phyloP scores from a whole-genome alignment of 306 rosid genomes.

The Senna siamea region DNA sequence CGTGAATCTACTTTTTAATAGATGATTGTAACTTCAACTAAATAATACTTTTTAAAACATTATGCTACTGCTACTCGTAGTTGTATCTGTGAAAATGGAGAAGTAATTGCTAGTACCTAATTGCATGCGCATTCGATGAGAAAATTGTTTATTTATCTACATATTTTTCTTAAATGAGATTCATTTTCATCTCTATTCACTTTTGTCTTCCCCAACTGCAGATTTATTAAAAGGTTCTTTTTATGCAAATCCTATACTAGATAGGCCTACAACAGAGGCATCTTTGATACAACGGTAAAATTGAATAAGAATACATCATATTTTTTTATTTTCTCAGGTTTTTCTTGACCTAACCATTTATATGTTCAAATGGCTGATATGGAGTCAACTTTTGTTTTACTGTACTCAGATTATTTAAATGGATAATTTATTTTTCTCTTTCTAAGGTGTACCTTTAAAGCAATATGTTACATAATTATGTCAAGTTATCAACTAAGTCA shows the following conservation, averaged over 20 bases:
- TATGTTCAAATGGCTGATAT: constrained; percentile 20
- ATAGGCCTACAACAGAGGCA: constrained; percentile 77
- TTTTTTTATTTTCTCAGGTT: constrained; percentile 12
- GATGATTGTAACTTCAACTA: neutral
- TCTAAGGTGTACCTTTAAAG: neutral
- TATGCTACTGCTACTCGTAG: neutral
- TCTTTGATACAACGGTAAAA: constrained; percentile 74
- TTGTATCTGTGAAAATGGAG: constrained; percentile 20
- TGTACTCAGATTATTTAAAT: constrained; percentile 20
- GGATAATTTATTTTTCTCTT: neutral
- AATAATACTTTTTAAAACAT: neutral
- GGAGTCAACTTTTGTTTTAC: constrained; percentile 23
- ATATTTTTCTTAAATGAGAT: constrained; percentile 14
- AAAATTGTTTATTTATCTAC: constrained; percentile 31
- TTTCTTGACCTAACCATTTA: constrained; percentile 24
- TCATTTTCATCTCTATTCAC: constrained; percentile 11
- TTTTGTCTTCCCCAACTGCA: constrained; percentile 43
- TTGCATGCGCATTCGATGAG: constrained; percentile 17
- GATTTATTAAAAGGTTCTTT: constrained; percentile 89
- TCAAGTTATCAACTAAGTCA: constrained; percentile 17
- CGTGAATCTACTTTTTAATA: constrained; percentile 23
- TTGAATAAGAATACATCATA: neutral
- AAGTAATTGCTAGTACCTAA: neutral
- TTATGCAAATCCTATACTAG: constrained; percentile 91
- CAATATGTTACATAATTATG: constrained; percentile 1